A percentile compares a stretch with the other conserved stretches of the same genome.
Evolutionary conservation across 2,329 filamentous ascomycete genomes (phyloP).

Genomic region (Colletotrichum sp.): DNA sequence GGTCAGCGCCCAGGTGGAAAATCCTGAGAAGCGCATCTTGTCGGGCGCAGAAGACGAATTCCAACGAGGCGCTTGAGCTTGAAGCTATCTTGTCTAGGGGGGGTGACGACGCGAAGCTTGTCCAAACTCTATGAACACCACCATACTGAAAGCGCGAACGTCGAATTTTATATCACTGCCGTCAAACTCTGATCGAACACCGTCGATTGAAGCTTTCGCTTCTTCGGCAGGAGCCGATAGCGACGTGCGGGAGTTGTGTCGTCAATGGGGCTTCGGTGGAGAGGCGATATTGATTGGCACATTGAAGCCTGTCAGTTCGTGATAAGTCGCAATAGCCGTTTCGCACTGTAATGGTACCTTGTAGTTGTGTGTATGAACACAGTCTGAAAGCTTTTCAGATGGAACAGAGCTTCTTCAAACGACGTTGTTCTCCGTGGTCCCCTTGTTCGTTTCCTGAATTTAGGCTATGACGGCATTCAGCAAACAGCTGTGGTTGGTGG

Average conservation of each 20-base stretch:
- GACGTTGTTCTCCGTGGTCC: neutral
- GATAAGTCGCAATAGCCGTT: neutral
- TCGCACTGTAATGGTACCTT: neutral
- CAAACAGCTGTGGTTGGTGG: neutral
- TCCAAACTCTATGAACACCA: neutral
- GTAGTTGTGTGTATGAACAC: neutral
- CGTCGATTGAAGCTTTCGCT: constrained; percentile 11
- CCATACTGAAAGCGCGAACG: neutral
- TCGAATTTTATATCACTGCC: neutral
- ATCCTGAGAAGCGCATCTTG: neutral
- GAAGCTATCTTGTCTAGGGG: neutral
- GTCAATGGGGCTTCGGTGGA: neutral
- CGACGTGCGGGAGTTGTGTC: neutral
- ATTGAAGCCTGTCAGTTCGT: neutral
- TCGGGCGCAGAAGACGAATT: neutral
- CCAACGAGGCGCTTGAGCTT: neutral
- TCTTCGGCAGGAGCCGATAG: constrained; percentile 4
- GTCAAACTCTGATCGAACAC: neutral
- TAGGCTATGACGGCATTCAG: neutral
- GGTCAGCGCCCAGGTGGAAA: neutral
- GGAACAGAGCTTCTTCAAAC: neutral
- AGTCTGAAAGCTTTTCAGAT: neutral
- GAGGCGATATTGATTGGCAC: neutral
- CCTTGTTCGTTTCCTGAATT: neutral
- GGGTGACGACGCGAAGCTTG: neutral